A percentile compares a stretch with the other conserved stretches of the same genome.
Conservation (phyloP, 192 early-diverging fungal species). For the Coemansia sp. region DNA sequence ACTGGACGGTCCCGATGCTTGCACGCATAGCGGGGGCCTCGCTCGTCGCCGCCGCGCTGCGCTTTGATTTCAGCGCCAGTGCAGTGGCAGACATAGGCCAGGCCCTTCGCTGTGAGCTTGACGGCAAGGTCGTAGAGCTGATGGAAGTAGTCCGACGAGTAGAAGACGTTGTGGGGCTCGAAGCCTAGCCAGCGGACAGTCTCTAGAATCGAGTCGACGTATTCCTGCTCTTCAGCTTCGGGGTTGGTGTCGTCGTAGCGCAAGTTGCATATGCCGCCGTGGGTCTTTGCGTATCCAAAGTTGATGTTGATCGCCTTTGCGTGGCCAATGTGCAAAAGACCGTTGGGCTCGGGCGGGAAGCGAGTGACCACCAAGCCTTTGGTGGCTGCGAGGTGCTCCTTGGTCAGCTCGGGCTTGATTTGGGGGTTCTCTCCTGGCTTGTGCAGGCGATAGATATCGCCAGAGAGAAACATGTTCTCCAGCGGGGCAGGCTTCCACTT, state of each 20-base stretch:
- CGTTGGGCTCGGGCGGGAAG: constrained; percentile 99
- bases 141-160: constrained; percentile 99
- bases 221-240: constrained; percentile 94
- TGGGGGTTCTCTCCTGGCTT: constrained; percentile 97
- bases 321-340: constrained; percentile 98
- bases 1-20: constrained; percentile 89
- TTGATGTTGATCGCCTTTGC: constrained; percentile 99
- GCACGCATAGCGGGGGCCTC: constrained; percentile 87
- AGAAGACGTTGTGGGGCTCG: constrained; percentile 87
- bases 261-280: constrained; percentile 90
- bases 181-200: constrained; percentile 97
- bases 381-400: constrained; percentile 87
- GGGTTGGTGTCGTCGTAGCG: constrained; percentile 91
- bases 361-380: constrained; percentile 93
- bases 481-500: constrained; percentile 50
- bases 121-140: constrained; percentile 93
- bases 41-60: constrained; percentile 88
- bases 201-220: constrained; percentile 95
- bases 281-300: constrained; percentile 95
- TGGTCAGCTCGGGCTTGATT: constrained; percentile 89
- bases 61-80: constrained; percentile 92
- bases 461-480: constrained; percentile 83
- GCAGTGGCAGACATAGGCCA: constrained; percentile 96
- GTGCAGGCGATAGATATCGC: constrained; percentile 91
- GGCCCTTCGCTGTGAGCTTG: constrained; percentile 85